Conservation (phyloP, 148 eudicot species). For the Rhododendron molle region DNA sequence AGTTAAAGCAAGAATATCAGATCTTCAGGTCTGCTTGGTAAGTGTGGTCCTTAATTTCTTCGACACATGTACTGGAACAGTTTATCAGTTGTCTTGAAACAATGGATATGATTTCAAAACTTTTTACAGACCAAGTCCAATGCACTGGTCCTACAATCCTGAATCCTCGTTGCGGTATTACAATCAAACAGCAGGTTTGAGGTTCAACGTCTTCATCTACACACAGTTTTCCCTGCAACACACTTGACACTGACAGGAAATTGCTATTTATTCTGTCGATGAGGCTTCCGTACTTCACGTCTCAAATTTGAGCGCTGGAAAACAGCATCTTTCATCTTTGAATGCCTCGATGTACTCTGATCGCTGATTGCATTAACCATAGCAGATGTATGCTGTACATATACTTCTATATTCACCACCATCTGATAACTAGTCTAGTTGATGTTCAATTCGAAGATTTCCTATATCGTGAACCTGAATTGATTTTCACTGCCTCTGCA, state of each 20-base stretch:
- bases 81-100: neutral
- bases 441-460: neutral
- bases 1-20: neutral
- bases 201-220: neutral
- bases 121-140: neutral
- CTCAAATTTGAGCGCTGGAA: neutral
- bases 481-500: conserved; percentile 20
- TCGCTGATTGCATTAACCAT: neutral
- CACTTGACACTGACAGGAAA: neutral
- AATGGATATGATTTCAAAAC: neutral
- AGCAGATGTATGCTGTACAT: neutral
- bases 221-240: neutral
- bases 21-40: neutral
- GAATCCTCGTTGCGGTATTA: neutral
- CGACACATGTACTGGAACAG: neutral
- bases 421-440: neutral
- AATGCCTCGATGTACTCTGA: neutral
- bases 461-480: neutral
- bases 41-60: neutral
- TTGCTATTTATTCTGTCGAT: neutral
- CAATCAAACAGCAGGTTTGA: neutral
- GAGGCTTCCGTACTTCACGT: neutral
- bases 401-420: neutral
- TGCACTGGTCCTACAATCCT: neutral
- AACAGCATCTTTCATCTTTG: neutral